Base-by-base conservation (phyloP, 2,329 filamentous ascomycete species). In the Penicillium corylophilum region DNA sequence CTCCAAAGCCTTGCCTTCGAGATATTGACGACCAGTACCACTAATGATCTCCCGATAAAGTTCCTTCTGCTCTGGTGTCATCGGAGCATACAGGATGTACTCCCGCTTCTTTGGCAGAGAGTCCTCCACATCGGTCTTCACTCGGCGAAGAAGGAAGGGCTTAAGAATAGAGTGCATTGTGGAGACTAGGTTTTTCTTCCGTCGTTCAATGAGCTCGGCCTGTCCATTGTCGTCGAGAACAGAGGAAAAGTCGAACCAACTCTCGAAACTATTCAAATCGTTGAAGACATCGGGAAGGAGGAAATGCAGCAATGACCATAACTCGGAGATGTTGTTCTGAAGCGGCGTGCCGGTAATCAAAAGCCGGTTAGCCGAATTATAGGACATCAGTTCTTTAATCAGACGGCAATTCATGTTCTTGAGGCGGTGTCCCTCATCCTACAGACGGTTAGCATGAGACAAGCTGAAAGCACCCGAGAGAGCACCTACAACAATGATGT, bases 161-260 rank as follows among this genome's bases (percentile, higher is more conserved):
- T 97, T 96, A 0, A 99, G 73, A 22, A 99, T 92, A 0, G 93
- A 84, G 65, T 99, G 94, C 51, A 99, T 88, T 57, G 93, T 96
- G 46, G 91, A 85, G 1, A 95, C 87, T 1, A 94, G 74, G 45
- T 87, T 88, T 55, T 88, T 84, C 65, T 89, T 89, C 44, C 87
- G 83, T 48, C 89, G 84, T 63, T 95, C 88, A 3, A 87, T 86
- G 46, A 95, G 87, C 40, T 92, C 84, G 44, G 89, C 85, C 1
- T 90, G 88, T 0, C 85, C 86, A 31, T 87, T 81, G 59, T 92
- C 90, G 53, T 97, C 90, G 49, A 95, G 84, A 1, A 99, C 79
- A 7, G 91, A 92, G 0, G 89, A 94, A 63, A 99, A 99, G 69
- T 99, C 93, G 56, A 99, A 99, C 92, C 93, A 97, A 1, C 85